Percentiles rank a stretch among this genome's conserved stretches.
Conservation (phyloP, 306 rosid genomes). For the Ormosia emarginata region DNA sequence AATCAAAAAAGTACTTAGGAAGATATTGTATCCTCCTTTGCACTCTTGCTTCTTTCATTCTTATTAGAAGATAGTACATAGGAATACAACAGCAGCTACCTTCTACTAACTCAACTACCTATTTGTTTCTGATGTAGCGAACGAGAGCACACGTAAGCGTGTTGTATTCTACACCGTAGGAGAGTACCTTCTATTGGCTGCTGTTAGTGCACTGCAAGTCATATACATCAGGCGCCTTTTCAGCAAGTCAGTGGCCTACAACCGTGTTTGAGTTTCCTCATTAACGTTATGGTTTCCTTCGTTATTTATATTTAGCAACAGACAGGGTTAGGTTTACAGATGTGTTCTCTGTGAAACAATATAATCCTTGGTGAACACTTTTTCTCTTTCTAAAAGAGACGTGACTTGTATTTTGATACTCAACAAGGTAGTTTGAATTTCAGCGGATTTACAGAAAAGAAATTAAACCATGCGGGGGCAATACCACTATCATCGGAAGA, state of each 20-base stretch:
- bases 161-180: slow-evolving; percentile 75
- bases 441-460: neutral
- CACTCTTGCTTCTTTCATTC: neutral
- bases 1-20: neutral
- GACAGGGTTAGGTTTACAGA: slow-evolving; percentile 33
- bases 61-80: neutral
- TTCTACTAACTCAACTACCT: neutral
- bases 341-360: slow-evolving; percentile 25
- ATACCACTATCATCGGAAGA: neutral
- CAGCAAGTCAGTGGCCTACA: slow-evolving; percentile 90
- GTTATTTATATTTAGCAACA: slow-evolving; percentile 23
- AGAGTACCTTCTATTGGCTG: slow-evolving; percentile 77
- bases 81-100: neutral
- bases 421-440: slow-evolving; percentile 3
- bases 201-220: slow-evolving; percentile 69
- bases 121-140: slow-evolving; percentile 45
- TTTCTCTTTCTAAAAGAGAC: slow-evolving; percentile 11
- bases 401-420: slow-evolving; percentile 2
- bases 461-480: neutral
- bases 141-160: slow-evolving; percentile 89
- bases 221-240: slow-evolving; percentile 85
- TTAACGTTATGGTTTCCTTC: slow-evolving; percentile 17
- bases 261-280: slow-evolving; percentile 65
- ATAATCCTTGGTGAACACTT: slow-evolving; percentile 1
- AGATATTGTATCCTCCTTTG: neutral